Evolutionary conservation across 2,329 filamentous ascomycete species (phyloP).

Genomic region (Paracamarosporium sp.): DNA sequence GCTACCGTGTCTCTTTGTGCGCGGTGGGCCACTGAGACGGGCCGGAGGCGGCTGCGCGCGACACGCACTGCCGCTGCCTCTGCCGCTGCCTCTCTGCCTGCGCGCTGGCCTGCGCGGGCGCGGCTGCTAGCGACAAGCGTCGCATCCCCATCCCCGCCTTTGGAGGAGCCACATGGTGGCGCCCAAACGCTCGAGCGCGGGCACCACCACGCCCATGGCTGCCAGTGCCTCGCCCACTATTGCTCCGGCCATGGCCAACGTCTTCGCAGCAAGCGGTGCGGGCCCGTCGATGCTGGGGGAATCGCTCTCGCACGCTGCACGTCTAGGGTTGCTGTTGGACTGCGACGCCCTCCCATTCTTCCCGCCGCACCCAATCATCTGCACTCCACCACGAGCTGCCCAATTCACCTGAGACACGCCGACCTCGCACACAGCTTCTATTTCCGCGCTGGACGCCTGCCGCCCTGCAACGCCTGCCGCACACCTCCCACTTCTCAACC

Average conservation of each 20-base stretch:
- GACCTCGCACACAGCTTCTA: neutral
- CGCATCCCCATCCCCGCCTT: neutral
- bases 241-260: too few species aligned
- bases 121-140: slow-evolving; percentile 6
- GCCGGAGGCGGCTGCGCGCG: neutral
- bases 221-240: too few species aligned
- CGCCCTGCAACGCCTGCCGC: neutral
- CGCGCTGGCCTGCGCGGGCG: neutral
- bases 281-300: too few species aligned
- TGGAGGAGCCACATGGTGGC: slow-evolving; percentile 1
- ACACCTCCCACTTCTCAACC: neutral
- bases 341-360: neutral
- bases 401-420: neutral
- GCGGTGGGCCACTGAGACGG: neutral
- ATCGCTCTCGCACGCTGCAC: slow-evolving; percentile 16
- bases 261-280: slow-evolving; percentile 9
- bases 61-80: neutral
- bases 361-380: neutral
- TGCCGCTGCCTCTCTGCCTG: neutral
- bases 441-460: neutral
- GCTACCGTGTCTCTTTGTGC: slow-evolving; percentile 1
- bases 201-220: too few species aligned
- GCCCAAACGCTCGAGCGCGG: neutral
- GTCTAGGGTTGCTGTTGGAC: slow-evolving; percentile 18
- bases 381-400: neutral